Evolutionary conservation across 306 rosid genomes (phyloP).

Genomic region (Glycyrrhiza uralensis): DNA sequence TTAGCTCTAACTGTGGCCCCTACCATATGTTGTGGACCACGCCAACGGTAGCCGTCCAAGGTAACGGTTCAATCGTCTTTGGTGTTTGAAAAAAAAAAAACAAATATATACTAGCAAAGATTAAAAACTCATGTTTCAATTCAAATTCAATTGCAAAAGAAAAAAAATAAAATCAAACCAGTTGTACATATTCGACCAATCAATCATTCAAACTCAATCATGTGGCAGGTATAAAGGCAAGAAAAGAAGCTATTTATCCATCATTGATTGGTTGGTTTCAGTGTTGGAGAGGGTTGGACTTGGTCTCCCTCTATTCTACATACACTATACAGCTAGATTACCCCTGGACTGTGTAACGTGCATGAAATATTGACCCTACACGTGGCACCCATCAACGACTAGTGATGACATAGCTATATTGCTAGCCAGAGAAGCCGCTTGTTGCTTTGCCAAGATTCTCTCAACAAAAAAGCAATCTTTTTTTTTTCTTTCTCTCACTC

Average conservation of each 20-base stretch:
- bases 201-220: slow-evolving; percentile 9
- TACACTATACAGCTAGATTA: slow-evolving; percentile 33
- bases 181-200: slow-evolving; percentile 29
- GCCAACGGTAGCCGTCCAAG: slow-evolving; percentile 36
- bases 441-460: slow-evolving; percentile 32
- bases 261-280: too few relatives aligned
- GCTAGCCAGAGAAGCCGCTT: slow-evolving; percentile 43
- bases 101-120: neutral
- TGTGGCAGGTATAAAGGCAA: neutral
- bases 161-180: neutral
- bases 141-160: neutral
- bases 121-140: neutral
- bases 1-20: slow-evolving; percentile 25
- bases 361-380: slow-evolving; percentile 16
- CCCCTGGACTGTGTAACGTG: slow-evolving; percentile 41
- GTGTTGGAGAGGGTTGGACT: too few relatives aligned
- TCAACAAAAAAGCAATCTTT: slow-evolving; percentile 5
- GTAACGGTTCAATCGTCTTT: slow-evolving; percentile 20
- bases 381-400: slow-evolving; percentile 38
- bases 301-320: slow-evolving; percentile 22
- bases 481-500: too few relatives aligned
- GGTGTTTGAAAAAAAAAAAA: neutral
- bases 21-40: slow-evolving; percentile 3
- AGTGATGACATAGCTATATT: neutral
- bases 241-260: slow-evolving; percentile 2